phyloP scores from a whole-genome alignment of 129 eudicot genomes.

The Saposhnikovia divaricata region DNA sequence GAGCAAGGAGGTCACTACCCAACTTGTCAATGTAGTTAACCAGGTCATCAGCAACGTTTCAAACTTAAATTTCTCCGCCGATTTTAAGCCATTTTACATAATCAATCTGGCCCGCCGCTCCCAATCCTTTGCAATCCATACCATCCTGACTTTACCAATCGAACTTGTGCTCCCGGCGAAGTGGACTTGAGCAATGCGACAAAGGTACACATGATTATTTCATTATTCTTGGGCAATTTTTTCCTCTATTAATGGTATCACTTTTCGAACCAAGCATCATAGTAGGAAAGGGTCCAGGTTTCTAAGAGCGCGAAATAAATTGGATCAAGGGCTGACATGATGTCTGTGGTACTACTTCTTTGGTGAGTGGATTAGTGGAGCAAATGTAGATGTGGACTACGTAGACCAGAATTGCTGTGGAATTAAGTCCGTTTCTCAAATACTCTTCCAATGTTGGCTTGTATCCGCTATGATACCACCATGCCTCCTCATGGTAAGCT shows the following conservation, averaged over 20 bases:
- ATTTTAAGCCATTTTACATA: conserved; percentile 54
- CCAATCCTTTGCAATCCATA: conserved; percentile 89
- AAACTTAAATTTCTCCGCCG: conserved; percentile 60
- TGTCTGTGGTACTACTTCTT: too few relatives aligned
- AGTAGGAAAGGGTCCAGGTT: not conserved
- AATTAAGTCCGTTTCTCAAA: not conserved
- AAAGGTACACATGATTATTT: conserved; percentile 39
- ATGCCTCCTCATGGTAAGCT: conserved; percentile 47
- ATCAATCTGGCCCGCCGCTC: conserved; percentile 80
- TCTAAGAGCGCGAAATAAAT: too few relatives aligned
- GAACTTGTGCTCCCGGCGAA: conserved; percentile 64
- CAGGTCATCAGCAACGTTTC: conserved; percentile 68
- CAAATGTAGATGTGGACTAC: not conserved
- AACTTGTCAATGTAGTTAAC: conserved; percentile 61
- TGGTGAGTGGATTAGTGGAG: not conserved
- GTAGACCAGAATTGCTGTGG: not conserved
- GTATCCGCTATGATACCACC: conserved; percentile 19
- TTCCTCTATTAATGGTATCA: not conserved
- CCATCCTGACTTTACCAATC: conserved; percentile 39
- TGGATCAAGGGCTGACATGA: too few relatives aligned
- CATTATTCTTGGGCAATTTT: not conserved
- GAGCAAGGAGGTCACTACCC: conserved; percentile 84
- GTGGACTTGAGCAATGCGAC: conserved; percentile 71
- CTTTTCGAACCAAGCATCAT: not conserved
- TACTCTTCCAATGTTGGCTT: not conserved